Evolutionary conservation across 441 rosid genomes (phyloP), one percentile per base, ranked within the genome.

Genomic region (Adansonia madagascariensis): DNA sequence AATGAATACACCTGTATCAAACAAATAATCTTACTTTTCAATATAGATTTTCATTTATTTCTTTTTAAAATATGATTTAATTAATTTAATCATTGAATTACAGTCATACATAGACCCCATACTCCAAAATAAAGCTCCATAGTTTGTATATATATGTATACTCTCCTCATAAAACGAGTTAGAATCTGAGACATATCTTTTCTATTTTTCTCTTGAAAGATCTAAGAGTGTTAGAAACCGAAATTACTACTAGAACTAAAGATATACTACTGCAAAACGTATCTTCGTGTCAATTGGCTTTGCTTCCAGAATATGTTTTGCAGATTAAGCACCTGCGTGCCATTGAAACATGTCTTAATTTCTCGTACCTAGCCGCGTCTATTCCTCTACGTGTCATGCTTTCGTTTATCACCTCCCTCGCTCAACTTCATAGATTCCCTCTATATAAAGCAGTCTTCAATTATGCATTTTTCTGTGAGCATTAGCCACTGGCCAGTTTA

Each of bases 271-370:
- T 56, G 22, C 39, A 43, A 1, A 0, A 6, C 0, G 14, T 0
- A 27, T 49, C 82, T 75, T 66, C 76, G 85, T 78, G 85, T 81
- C 86, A 60, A 43, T 55, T 35, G 5, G 11, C 22, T 27, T 12
- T n/a, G 76, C 39, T 18, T 20, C 50, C 15, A 35, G 49, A 17
- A 3, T 11, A 46, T 15, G 44, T 20, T 74, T 75, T 62, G 57
- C 75, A 71, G 83, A 80, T 76, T 76, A 77, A 75, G 78, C 82
- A 81, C 56, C 75, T 69, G 73, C 89, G 89, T 86, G 94, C 84
- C 88, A 4, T 59, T 27, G 17, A 63, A n/a, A 9, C 73, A 79
- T 4, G 61, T 80, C 22, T 46, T 67, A 0, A 8, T 59, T 43
- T 20, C 75, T 77, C 85, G 65, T 77, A 55, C 44, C 18, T 73